Evolutionary conservation across 495 filamentous ascomycete species (phyloP).

Genomic region (Annulohypoxylon nitens): DNA sequence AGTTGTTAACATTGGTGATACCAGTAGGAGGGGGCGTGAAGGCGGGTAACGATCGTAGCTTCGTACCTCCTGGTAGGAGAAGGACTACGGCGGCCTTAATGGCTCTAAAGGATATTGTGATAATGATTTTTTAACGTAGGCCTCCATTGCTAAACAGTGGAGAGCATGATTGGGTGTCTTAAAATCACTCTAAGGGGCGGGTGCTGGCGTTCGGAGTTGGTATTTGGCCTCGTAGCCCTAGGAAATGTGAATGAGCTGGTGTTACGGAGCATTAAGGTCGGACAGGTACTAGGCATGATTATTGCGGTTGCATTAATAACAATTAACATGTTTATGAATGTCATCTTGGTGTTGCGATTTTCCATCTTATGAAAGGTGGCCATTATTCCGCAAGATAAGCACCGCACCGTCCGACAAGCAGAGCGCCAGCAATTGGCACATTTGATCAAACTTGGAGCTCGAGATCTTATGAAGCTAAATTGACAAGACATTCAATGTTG

Average conservation of each 20-base stretch:
- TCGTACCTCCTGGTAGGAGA: not conserved
- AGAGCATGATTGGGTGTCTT: not conserved
- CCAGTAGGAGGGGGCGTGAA: too few relatives aligned
- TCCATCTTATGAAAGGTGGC: not conserved
- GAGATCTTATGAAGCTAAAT: not conserved
- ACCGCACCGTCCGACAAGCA: not conserved
- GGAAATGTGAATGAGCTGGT: not conserved
- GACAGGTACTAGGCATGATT: not conserved
- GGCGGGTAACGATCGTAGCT: not conserved
- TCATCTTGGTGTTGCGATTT: not conserved
- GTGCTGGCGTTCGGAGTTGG: not conserved
- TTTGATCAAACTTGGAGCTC: not conserved
- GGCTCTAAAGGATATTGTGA: not conserved
- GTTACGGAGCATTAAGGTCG: not conserved
- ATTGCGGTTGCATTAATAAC: too few relatives aligned
- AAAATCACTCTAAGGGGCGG: not conserved
- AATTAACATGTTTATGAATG: not conserved
- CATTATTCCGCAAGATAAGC: not conserved
- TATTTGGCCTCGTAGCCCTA: not conserved
- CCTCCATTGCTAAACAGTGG: not conserved
- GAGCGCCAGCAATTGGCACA: not conserved
- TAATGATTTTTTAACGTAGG: not conserved
- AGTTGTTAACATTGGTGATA: too few relatives aligned
- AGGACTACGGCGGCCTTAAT: not conserved
- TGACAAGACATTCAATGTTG: not conserved